Evolutionary conservation across 441 rosid species (phyloP), one percentile per base, ranked within the genome.

Genomic region (Manihot esculenta): DNA sequence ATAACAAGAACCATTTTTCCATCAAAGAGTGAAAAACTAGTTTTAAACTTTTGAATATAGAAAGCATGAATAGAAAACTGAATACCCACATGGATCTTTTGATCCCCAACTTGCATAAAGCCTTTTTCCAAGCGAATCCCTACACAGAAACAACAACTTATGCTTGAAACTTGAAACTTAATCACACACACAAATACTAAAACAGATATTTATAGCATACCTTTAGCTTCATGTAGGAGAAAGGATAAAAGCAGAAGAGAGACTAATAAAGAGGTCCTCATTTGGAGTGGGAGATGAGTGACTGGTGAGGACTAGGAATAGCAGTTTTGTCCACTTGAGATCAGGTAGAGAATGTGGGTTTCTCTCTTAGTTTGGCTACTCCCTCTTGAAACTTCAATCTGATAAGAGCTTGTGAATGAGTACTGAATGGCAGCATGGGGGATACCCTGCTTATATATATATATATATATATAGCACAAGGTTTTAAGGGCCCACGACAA

Each of bases 51-150:
- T 35, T 11, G 6, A 14, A 5, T 10, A 30, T 12, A n/a, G 6
- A 10, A 44, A 47, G 47, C 2, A 50, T 38, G n/a, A 3, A 30
- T 30, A 55, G 60, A 24, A 3, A 59, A 4, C 45, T 4, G 17
- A 33, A 14, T 58, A 67, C 80, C 55, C 27, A 82, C 86, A 24
- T 69, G 80, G 69, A 75, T 33, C 24, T 70, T 64, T 21, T 68
- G 75, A 44, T 78, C 70, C 50, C 26, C 74, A 48, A 60, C 57
- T 62, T 79, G 68, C 71, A 66, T 23, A 61, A 83, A 64, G 42
- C 78, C 76, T 68, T 76, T 69, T 20, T 78, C 76, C 59, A 84
- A 27, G 41, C 88, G 83, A 69, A 83, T 80, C 58, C 86, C 91
- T 87, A 63, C 51, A 65, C 3, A 54, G 7, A 41, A 76, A 15